Conservation (phyloP, 116 monocot species). For the Papilionanthe hybrid region DNA sequence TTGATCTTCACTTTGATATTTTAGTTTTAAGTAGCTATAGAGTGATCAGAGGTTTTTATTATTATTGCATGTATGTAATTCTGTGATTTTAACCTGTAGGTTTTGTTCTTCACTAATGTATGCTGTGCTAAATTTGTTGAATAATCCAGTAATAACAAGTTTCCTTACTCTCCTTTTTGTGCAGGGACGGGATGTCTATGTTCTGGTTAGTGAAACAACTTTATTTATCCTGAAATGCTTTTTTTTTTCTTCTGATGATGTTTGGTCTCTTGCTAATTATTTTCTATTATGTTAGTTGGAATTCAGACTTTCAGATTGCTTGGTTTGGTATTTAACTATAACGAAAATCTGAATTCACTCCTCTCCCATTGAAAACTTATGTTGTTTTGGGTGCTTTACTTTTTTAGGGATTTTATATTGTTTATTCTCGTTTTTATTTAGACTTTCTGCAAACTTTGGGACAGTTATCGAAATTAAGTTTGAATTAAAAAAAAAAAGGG, state of each 20-base stretch:
- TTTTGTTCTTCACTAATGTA: neutral
- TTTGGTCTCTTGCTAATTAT: neutral
- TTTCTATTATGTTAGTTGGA: neutral
- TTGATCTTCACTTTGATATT: too few species aligned
- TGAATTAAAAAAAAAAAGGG: neutral
- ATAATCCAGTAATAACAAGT: neutral
- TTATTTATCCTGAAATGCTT: neutral
- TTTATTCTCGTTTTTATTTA: neutral
- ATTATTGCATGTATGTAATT: too few species aligned
- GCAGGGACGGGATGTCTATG: conserved; percentile 96
- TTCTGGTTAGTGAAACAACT: conserved; percentile 53
- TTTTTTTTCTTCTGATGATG: neutral
- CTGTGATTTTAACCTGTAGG: too few species aligned
- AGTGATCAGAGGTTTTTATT: too few species aligned
- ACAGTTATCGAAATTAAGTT: neutral
- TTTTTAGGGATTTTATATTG: neutral
- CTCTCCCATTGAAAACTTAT: neutral
- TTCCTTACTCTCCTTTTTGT: conserved; percentile 16
- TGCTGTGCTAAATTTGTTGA: neutral
- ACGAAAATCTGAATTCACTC: too few species aligned
- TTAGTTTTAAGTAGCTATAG: too few species aligned
- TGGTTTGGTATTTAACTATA: neutral
- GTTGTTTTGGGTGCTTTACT: neutral
- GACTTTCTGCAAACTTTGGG: neutral
- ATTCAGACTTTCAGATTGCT: neutral